phyloP scores from a whole-genome alignment of 495 filamentous ascomycete species.

The Hyphodiscus hymeniophilus region DNA sequence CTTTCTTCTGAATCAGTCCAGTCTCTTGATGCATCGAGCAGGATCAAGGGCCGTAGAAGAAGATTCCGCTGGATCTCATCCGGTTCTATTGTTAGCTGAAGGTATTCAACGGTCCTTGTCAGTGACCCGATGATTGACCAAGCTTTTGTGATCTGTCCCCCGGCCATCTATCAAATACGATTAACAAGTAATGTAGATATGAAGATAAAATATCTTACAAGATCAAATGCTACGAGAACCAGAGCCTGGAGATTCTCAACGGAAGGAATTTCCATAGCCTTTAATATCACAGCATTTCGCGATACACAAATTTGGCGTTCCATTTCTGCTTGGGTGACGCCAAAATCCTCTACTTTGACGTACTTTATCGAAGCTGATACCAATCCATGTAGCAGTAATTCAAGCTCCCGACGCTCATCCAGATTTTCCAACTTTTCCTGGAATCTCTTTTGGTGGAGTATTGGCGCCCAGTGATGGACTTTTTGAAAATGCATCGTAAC shows the following conservation, averaged over 20 bases:
- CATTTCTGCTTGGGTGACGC: conserved; percentile 11
- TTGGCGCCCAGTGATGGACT: conserved; percentile 32
- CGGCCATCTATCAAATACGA: conserved; percentile 23
- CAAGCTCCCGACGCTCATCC: conserved; percentile 13
- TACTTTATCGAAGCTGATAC: conserved; percentile 21
- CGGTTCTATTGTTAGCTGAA: conserved; percentile 29
- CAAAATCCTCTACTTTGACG: conserved; percentile 6
- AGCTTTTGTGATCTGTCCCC: conserved; percentile 22
- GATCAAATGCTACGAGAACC: conserved; percentile 25
- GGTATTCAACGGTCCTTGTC: conserved; percentile 32
- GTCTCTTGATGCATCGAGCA: conserved; percentile 19
- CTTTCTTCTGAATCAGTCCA: conserved; percentile 33
- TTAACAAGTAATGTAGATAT: neutral
- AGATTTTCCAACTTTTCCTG: conserved; percentile 15
- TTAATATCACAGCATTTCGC: conserved; percentile 24
- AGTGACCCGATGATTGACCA: conserved; percentile 32
- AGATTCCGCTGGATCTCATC: conserved; percentile 20
- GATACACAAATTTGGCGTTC: conserved; percentile 23
- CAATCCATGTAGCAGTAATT: conserved; percentile 27
- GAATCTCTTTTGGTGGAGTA: conserved; percentile 28
- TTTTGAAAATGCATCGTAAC: conserved; percentile 26
- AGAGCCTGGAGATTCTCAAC: conserved; percentile 32
- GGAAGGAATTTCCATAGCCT: conserved; percentile 25
- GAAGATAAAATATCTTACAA: neutral
- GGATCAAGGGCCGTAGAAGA: conserved; percentile 19